Conservation (phyloP, 306 rosid species). For the Medicago arabica region DNA sequence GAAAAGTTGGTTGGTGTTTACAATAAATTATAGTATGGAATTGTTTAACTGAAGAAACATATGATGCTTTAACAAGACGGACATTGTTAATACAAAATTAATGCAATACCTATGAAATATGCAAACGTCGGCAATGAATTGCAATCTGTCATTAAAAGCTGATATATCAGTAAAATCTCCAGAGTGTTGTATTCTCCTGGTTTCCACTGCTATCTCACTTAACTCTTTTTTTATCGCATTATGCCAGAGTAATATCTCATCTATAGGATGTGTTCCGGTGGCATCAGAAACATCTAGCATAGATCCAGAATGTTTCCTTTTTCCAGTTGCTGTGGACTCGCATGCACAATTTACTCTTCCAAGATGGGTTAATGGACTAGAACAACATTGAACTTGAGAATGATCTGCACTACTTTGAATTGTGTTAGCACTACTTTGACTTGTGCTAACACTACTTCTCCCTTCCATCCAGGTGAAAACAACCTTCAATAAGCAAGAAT, state of each 20-base stretch:
- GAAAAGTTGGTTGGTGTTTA: conserved; percentile 2
- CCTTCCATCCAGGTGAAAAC: conserved; percentile 94
- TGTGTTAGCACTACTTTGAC: conserved; percentile 42
- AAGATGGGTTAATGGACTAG: conserved; percentile 54
- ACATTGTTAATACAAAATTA: conserved; percentile 35
- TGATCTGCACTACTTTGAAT: conserved; percentile 51
- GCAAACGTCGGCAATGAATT: conserved; percentile 94
- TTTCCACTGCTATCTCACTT: conserved; percentile 75
- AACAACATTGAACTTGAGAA: conserved; percentile 55
- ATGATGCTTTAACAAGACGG: conserved; percentile 29
- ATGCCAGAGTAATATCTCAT: conserved; percentile 97
- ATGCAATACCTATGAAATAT: conserved; percentile 88
- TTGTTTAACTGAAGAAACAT: conserved; percentile 32
- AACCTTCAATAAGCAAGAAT: conserved; percentile 67
- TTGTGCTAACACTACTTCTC: conserved; percentile 44
- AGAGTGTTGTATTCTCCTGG: conserved; percentile 52
- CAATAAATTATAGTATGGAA: conserved; percentile 26
- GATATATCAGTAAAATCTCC: conserved; percentile 85
- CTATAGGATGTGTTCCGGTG: conserved; percentile 75
- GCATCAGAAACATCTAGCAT: conserved; percentile 58
- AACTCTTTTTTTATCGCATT: conserved; percentile 90
- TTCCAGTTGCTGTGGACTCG: conserved; percentile 65
- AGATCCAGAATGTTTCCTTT: conserved; percentile 79
- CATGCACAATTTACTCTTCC: conserved; percentile 64
- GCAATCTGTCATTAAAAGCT: conserved; percentile 85